phyloP scores from a whole-genome alignment of 306 rosid genomes.

The Senna tora region DNA sequence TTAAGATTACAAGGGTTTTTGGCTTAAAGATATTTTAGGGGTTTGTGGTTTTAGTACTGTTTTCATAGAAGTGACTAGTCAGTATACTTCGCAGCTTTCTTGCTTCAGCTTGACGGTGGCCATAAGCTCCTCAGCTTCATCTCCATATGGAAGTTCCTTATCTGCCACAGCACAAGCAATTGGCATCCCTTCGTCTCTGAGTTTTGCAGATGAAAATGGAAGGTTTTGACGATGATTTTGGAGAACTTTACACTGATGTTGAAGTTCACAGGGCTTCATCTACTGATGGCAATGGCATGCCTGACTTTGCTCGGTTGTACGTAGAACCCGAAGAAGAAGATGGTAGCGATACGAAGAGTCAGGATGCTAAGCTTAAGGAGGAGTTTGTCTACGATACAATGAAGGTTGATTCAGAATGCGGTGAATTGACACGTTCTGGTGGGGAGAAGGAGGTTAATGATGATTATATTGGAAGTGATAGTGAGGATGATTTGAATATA shows the following conservation, averaged over 20 bases:
- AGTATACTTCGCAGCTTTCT: too few relatives aligned
- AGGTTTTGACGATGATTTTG: conserved; percentile 59
- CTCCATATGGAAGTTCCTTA: conserved; percentile 24
- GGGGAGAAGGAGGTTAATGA: conserved; percentile 22
- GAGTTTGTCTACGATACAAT: conserved; percentile 21
- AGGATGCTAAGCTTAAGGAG: not conserved
- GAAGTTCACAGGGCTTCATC: conserved; percentile 42
- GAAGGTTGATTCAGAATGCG: conserved; percentile 8
- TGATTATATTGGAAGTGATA: conserved; percentile 49
- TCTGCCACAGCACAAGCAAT: not conserved
- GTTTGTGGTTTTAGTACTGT: not conserved
- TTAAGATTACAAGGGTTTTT: conserved; percentile 3
- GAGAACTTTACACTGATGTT: conserved; percentile 55
- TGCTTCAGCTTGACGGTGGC: not conserved
- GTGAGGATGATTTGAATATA: conserved; percentile 68
- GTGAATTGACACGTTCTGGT: conserved; percentile 20
- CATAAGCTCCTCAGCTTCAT: not conserved
- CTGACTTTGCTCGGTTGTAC: conserved; percentile 25
- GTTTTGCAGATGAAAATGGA: conserved; percentile 37
- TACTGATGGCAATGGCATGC: conserved; percentile 33
- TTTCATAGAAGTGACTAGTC: not conserved
- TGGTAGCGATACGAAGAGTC: not conserved
- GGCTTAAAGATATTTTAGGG: not conserved
- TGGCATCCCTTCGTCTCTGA: not conserved
- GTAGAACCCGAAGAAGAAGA: conserved; percentile 31